A percentile compares a stretch with the other conserved stretches of the same genome.
Conservation (phyloP, 768 basidiomycete species). For the Hygrophorus pudorinus region DNA sequence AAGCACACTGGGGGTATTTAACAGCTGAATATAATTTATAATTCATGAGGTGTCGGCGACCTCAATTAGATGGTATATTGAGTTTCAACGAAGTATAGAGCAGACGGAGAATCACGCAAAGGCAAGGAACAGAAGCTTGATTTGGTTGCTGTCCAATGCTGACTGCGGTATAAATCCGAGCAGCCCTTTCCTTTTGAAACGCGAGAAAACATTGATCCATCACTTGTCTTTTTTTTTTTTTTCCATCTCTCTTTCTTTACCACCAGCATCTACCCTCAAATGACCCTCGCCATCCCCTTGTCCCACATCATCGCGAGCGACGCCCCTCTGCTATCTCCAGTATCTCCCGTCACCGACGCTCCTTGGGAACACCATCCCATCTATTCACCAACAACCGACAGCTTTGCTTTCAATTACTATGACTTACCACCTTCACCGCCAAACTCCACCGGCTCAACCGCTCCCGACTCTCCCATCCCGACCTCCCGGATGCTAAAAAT, state of each 20-base stretch:
- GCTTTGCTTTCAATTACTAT: constrained; percentile 39
- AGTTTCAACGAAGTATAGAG: no score
- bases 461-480: constrained; percentile 36
- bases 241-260: no score
- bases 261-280: constrained; percentile 20
- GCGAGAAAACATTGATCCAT: no score
- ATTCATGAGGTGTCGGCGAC: no score
- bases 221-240: background rate
- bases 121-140: constrained; percentile 10
- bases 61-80: no score
- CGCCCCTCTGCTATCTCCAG: constrained; percentile 47
- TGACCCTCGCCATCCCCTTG: constrained; percentile 33
- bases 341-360: constrained; percentile 41
- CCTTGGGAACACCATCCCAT: constrained; percentile 38
- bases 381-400: constrained; percentile 30
- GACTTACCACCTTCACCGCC: constrained; percentile 40
- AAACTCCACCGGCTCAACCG: constrained; percentile 32
- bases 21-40: no score
- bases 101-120: no score
- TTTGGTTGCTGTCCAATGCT: constrained; percentile 13
- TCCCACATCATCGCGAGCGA: constrained; percentile 51
- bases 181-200: constrained; percentile 1
- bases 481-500: constrained; percentile 40
- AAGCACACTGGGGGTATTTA: no score
- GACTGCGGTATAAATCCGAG: constrained; percentile 26